Evolutionary conservation across 352 stramenopile species (phyloP).

Genomic region (Saprolegnia diclina): DNA sequence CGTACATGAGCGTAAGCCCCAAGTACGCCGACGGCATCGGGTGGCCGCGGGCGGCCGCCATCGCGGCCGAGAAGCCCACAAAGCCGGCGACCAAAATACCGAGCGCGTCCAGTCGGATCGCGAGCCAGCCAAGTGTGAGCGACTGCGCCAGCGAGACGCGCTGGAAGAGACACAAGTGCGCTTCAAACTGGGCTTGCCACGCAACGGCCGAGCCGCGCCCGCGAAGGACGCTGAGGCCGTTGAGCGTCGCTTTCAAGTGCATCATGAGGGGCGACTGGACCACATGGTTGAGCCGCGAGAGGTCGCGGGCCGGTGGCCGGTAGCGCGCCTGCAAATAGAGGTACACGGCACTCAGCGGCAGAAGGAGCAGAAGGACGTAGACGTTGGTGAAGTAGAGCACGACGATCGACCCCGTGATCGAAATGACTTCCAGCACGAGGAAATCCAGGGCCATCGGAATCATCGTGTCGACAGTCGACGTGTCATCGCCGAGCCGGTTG

Average conservation of each 20-base stretch:
- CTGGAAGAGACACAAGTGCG: constrained; percentile 57
- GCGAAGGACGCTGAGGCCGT: constrained; percentile 62
- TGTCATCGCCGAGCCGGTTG: constrained; percentile 75
- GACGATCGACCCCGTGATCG: constrained; percentile 58
- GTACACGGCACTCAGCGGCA: constrained; percentile 67
- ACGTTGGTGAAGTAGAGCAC: constrained; percentile 80
- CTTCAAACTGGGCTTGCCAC: constrained; percentile 42
- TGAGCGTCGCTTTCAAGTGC: constrained; percentile 68
- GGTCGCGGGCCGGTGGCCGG: constrained; percentile 62
- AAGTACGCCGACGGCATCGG: constrained; percentile 63
- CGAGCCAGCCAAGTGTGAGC: constrained; percentile 78
- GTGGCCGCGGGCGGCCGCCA: constrained; percentile 51
- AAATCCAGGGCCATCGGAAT: constrained; percentile 87
- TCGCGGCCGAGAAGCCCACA: constrained; percentile 69
- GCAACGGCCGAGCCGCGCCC: constrained; percentile 41
- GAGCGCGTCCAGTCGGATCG: constrained; percentile 75
- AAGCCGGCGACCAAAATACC: constrained; percentile 78
- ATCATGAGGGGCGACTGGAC: constrained; percentile 66
- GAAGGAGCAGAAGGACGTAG: constrained; percentile 62
- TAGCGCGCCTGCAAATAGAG: constrained; percentile 56
- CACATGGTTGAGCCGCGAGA: constrained; percentile 62
- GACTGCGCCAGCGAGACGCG: constrained; percentile 67
- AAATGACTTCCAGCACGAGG: constrained; percentile 73
- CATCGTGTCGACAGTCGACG: constrained; percentile 79
- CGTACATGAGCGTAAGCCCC: constrained; percentile 88